These are phyloP conservation scores for Fistulifera solaris DNA, from an alignment of 108 stramenopile species.

Conservation along the genomic window DNA sequence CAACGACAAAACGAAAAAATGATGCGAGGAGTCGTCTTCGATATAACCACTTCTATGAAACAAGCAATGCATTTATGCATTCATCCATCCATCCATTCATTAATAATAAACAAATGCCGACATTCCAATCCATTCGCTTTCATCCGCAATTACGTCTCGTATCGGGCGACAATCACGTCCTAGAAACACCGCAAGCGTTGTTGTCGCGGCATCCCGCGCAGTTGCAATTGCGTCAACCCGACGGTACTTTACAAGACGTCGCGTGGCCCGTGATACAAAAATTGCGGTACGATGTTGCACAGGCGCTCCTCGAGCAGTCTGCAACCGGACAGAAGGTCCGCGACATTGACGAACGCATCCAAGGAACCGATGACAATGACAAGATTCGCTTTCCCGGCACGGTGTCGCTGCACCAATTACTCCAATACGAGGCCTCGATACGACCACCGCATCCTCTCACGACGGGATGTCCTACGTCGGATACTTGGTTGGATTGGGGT, in stretches of 20 bases:
- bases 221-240: background rate
- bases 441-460: background rate
- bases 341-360: background rate
- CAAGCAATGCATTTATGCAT: no score
- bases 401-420: background rate
- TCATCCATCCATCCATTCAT: background rate
- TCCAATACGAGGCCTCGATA: background rate
- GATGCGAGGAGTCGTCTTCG: no score
- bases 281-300: background rate
- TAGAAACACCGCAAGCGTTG: conserved; percentile 1
- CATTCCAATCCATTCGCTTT: background rate
- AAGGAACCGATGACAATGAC: background rate
- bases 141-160: background rate
- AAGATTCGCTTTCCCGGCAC: background rate
- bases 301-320: background rate
- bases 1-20: no score
- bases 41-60: no score
- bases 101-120: background rate
- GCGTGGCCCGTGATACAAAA: background rate
- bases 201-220: background rate
- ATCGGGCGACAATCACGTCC: background rate
- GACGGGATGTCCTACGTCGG: background rate
- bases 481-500: background rate
- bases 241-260: background rate
- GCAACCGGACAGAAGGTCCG: background rate